Evolutionary conservation across 164 flowering plant genomes (phyloP), one percentile per base, ranked within the genome.

Genomic region (Aristolochia contorta): DNA sequence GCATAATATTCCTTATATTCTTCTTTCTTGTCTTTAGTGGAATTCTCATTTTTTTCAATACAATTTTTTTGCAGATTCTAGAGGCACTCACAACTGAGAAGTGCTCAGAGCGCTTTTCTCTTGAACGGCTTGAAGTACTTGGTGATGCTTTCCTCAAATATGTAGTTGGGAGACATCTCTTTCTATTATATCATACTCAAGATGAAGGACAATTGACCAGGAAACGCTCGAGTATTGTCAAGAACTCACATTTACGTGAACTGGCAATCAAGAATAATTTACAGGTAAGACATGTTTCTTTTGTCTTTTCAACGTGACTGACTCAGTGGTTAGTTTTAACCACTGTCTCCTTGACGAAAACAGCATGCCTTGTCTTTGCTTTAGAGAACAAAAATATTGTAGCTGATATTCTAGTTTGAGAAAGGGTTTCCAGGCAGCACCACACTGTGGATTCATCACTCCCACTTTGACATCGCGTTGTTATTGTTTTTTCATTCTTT

Each of bases 121-220:
- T 89, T 63, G 97, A 94, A 78, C 89, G 99, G 68, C 89, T 94
- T 67, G 99, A 94, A 80, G 72, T 84, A 46, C 96, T 94, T 68
- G 99, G 99, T 56, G 99, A 94, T 75, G 83, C 93, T 58, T 94
- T 91, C 67, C 96, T 94, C 60, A 94, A 94, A 68, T 94, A 79
- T 84, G 87, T 82, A 18, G 95, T 91, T 64, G 86, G 89, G 16
- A 71, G 96, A 46, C 86, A 75, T 65, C 76, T 88, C 41, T 94
- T 94, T 74, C 86, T 94, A 64, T 73, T 64, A 58, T 65, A 85
- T 73, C 81, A 72, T 55, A 56, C 76, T 27, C 70, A 84, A 56
- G 93, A 91, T 68, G 99, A 91, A 75, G 99, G 99, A 54, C 80
- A 74, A 67, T 76, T 94, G 54, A 88, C 97, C 30, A 67, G 75